phyloP scores from a whole-genome alignment of 202 grass and related monocot genomes.

The Dendrocalamus latiflorus region DNA sequence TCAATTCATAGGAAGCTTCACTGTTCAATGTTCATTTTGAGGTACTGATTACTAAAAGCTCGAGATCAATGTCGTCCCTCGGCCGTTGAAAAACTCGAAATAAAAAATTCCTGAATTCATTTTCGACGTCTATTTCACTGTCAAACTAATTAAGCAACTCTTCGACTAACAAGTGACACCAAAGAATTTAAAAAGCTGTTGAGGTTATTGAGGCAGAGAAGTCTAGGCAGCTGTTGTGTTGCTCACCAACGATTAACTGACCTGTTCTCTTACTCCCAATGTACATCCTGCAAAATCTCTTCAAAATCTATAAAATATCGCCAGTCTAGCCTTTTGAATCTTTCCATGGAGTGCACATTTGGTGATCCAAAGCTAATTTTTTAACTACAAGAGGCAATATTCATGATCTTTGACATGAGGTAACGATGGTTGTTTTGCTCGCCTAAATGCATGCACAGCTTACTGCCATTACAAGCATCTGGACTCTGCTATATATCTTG shows the following conservation, averaged over 20 bases:
- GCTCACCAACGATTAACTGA: not conserved
- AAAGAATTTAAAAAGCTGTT: not conserved
- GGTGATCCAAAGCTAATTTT: not conserved
- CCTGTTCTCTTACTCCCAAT: not conserved
- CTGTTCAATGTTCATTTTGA: not conserved
- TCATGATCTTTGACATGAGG: not conserved
- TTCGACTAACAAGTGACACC: not conserved
- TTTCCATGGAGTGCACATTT: constrained; percentile 11
- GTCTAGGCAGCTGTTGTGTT: not conserved
- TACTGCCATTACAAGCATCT: not conserved
- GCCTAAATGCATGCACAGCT: not conserved
- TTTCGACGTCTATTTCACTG: not conserved
- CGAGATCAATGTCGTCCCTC: not conserved
- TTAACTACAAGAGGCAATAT: not conserved
- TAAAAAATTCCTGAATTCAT: not conserved
- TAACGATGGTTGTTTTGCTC: not conserved
- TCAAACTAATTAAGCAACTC: not conserved
- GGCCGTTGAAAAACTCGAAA: not conserved
- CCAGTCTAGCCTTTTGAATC: not conserved
- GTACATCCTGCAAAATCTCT: not conserved
- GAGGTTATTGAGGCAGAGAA: not conserved
- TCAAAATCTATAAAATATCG: not conserved
- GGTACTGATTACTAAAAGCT: not conserved
- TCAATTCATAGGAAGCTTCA: not conserved
- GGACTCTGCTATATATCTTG: too few relatives aligned